Evolutionary conservation across 495 filamentous ascomycete species (phyloP).

Genomic region (Poronia punctata): DNA sequence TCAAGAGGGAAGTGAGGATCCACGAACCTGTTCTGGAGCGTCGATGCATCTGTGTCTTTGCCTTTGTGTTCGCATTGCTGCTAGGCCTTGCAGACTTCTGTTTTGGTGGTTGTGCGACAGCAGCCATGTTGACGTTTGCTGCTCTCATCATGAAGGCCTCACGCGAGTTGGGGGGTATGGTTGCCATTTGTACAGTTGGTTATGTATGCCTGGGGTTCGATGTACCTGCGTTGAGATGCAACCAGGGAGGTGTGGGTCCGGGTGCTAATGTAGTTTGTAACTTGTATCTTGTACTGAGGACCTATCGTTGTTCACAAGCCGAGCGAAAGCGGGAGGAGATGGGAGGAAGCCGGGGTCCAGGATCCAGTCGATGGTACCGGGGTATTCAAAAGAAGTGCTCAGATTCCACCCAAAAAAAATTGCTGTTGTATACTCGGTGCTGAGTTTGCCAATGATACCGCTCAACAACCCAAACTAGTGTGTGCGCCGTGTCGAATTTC

Average conservation of each 20-base stretch:
- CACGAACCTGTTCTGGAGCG: conserved; percentile 85
- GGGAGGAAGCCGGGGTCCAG: conserved; percentile 27
- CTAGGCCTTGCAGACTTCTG: conserved; percentile 45
- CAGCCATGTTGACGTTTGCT: conserved; percentile 51
- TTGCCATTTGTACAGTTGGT: conserved; percentile 60
- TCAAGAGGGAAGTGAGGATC: conserved; percentile 10
- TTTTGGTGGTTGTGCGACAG: conserved; percentile 46
- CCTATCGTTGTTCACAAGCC: conserved; percentile 30
- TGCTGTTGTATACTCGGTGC: conserved; percentile 22
- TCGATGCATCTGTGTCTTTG: conserved; percentile 76
- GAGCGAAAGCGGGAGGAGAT: conserved; percentile 40
- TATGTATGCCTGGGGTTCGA: conserved; percentile 22
- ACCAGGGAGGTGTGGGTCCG: conserved; percentile 34
- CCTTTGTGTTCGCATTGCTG: conserved; percentile 50
- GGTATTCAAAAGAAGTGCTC: conserved; percentile 22
- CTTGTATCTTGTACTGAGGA: too few relatives aligned
- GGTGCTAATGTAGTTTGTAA: too few relatives aligned
- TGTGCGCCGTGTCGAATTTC: conserved; percentile 18
- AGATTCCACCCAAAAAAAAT: conserved; percentile 23
- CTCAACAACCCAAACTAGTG: conserved; percentile 12
- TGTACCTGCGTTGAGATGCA: conserved; percentile 38
- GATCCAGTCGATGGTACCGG: conserved; percentile 27
- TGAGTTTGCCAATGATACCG: conserved; percentile 19
- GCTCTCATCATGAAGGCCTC: conserved; percentile 40
- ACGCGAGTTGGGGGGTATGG: conserved; percentile 49